phyloP scores from a whole-genome alignment of 306 rosid genomes.

The Medicago arabica region DNA sequence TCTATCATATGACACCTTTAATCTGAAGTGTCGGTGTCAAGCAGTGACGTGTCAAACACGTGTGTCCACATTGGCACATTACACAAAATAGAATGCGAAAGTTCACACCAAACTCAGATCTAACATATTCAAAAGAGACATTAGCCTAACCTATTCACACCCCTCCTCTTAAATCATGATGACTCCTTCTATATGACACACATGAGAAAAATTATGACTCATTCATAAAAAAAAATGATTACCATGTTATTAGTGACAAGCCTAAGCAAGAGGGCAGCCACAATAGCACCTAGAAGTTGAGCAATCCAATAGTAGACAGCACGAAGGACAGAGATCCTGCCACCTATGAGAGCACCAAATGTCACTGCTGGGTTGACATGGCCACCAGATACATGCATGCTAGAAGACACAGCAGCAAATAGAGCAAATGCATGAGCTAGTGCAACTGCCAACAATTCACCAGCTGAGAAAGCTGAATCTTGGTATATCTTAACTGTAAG shows the following conservation, averaged over 20 bases:
- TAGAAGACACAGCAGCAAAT: constrained; percentile 74
- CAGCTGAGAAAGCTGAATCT: constrained; percentile 60
- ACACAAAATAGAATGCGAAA: neutral
- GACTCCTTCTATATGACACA: no score
- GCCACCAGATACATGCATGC: constrained; percentile 86
- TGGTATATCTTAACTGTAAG: constrained; percentile 73
- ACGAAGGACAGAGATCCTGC: constrained; percentile 78
- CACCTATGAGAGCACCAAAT: constrained; percentile 84
- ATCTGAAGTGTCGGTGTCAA: neutral
- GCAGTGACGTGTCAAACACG: no score
- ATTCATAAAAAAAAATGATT: neutral
- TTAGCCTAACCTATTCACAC: no score
- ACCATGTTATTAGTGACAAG: constrained; percentile 88
- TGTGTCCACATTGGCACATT: neutral
- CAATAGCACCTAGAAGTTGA: constrained; percentile 79
- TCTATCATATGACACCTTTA: neutral
- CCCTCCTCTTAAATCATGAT: no score
- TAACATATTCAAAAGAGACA: no score
- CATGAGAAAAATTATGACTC: no score
- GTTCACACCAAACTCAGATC: no score
- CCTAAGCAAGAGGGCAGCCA: constrained; percentile 81
- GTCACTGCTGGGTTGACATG: constrained; percentile 95
- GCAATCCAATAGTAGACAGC: constrained; percentile 88
- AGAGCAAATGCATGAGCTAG: constrained; percentile 77
- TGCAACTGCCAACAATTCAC: constrained; percentile 65